Percentiles rank a stretch among this genome's conserved stretches.
phyloP scores from a whole-genome alignment of 257 asterid genomes.

The Scutellaria baicalensis region DNA sequence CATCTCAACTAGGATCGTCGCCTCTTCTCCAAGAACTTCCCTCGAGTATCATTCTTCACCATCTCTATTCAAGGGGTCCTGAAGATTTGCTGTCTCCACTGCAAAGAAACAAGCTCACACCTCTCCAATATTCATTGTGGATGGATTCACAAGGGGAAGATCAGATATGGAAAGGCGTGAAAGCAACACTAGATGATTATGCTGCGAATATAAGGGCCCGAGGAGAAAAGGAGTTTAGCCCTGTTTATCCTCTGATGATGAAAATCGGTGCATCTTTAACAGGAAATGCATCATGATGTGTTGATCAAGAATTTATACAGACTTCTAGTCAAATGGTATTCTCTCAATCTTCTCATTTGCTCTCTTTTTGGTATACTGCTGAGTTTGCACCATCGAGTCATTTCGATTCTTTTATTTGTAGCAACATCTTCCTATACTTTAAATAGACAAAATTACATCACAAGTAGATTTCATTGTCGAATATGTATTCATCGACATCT shows the following conservation, averaged over 20 bases:
- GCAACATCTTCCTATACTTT: background rate
- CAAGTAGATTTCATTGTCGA: background rate
- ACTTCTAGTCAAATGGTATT: background rate
- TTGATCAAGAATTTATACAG: background rate
- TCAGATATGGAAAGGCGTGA: conserved; percentile 93
- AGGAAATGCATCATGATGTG: conserved; percentile 21
- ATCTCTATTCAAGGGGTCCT: conserved; percentile 84
- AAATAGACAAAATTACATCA: background rate
- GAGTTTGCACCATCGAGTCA: background rate
- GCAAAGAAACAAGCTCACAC: conserved; percentile 80
- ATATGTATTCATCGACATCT: background rate
- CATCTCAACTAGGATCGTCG: conserved; percentile 74
- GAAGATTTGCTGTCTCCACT: conserved; percentile 89
- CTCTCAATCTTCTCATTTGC: background rate
- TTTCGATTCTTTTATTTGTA: conserved; percentile 8
- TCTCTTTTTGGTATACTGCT: background rate
- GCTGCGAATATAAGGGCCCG: conserved; percentile 65
- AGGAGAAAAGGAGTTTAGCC: conserved; percentile 92
- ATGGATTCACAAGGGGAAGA: conserved; percentile 96
- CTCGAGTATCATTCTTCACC: conserved; percentile 81
- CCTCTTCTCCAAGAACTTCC: conserved; percentile 91
- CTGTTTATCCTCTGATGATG: conserved; percentile 76
- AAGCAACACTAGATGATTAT: conserved; percentile 86
- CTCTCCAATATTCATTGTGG: conserved; percentile 84
- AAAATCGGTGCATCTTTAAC: conserved; percentile 60